These are phyloP conservation scores for Lachnellula hyalina DNA, from an alignment of 2,329 filamentous ascomycete species.

Conservation along the genomic window DNA sequence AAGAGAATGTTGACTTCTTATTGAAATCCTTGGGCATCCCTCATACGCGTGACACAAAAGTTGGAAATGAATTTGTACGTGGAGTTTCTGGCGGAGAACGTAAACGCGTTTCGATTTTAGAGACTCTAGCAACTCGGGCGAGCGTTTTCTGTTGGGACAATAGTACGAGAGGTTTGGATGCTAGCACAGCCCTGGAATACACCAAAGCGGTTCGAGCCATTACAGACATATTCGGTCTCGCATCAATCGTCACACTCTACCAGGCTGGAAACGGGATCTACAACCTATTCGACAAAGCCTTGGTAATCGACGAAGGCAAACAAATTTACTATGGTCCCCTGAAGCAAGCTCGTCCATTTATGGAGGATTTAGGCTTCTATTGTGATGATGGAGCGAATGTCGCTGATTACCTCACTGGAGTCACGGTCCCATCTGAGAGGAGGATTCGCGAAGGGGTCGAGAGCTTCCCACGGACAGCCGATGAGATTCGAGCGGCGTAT, in stretches of 20 bases:
- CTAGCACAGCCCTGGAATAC: conserved; percentile 62
- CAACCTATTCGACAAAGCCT: conserved; percentile 64
- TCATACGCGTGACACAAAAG: conserved; percentile 51
- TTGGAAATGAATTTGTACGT: conserved; percentile 55
- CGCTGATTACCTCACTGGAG: conserved; percentile 58
- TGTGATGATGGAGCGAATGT: conserved; percentile 58
- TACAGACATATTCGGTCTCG: conserved; percentile 56
- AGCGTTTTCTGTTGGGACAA: conserved; percentile 63
- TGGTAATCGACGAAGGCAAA: conserved; percentile 61
- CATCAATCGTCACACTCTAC: conserved; percentile 61
- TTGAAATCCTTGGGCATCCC: conserved; percentile 40
- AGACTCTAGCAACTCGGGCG: conserved; percentile 32
- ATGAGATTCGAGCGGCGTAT: conserved; percentile 44
- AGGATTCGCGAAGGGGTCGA: conserved; percentile 45
- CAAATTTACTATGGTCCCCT: conserved; percentile 60
- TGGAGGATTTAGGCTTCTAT: conserved; percentile 59
- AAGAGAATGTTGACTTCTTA: conserved; percentile 28
- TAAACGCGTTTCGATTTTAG: conserved; percentile 57
- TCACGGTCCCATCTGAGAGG: conserved; percentile 53
- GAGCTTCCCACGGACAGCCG: conserved; percentile 42
- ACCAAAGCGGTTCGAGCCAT: conserved; percentile 56
- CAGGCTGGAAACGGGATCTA: conserved; percentile 68
- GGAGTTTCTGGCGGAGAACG: conserved; percentile 58
- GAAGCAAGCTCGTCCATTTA: conserved; percentile 54
- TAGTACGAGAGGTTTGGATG: conserved; percentile 59